phyloP scores from a whole-genome alignment of 148 eudicot species.

The Spergularia bocconei region DNA sequence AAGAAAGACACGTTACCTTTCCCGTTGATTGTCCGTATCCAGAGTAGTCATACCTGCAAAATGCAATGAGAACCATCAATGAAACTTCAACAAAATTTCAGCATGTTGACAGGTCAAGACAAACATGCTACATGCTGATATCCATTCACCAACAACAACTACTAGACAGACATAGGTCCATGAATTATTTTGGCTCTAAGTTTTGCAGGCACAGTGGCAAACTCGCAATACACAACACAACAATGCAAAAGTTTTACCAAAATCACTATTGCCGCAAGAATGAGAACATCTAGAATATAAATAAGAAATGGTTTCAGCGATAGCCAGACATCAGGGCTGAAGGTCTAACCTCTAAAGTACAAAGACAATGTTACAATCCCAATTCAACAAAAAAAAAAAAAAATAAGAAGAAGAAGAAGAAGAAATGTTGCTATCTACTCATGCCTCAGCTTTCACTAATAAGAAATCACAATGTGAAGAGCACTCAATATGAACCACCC shows the following conservation, averaged over 20 bases:
- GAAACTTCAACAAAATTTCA: constrained; percentile 1
- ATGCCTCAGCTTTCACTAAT: neutral
- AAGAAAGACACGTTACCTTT: constrained; percentile 50
- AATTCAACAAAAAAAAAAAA: too few relatives aligned
- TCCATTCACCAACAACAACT: neutral
- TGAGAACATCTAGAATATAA: too few relatives aligned
- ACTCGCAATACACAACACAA: neutral
- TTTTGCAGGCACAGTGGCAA: neutral
- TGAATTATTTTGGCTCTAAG: neutral
- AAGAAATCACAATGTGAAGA: neutral
- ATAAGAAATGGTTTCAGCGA: neutral
- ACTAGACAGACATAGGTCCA: neutral
- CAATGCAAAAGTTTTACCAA: neutral
- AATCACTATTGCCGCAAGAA: too few relatives aligned
- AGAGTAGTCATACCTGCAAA: constrained; percentile 88
- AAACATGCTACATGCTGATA: neutral
- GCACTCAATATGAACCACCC: neutral
- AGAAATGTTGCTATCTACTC: neutral
- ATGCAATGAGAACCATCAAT: neutral
- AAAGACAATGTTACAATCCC: neutral
- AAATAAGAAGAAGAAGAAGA: too few relatives aligned
- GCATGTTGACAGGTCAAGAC: neutral
- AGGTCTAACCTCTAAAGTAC: neutral
- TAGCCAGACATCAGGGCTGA: neutral
- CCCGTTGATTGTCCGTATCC: constrained; percentile 98